phyloP scores from a whole-genome alignment of 2,329 filamentous ascomycete species.

The Cladosporium sp. region DNA sequence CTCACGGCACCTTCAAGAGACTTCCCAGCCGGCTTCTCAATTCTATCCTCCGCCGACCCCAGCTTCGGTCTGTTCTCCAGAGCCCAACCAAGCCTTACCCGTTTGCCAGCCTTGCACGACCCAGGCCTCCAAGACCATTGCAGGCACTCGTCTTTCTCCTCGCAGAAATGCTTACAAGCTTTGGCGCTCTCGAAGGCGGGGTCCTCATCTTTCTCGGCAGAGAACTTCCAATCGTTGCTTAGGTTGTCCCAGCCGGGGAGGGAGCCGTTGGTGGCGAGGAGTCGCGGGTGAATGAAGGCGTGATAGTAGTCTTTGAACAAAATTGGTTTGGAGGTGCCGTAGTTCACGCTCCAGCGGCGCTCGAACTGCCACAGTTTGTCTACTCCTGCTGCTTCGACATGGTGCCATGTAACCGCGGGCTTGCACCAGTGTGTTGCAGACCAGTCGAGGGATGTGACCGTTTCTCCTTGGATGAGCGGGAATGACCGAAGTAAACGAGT shows the following conservation, averaged over 20 bases:
- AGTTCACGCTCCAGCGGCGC: slow-evolving; percentile 28
- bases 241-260: slow-evolving; percentile 35
- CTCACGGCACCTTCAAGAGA: slow-evolving; percentile 19
- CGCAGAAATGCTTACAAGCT: slow-evolving; percentile 30
- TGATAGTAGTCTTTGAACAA: slow-evolving; percentile 32
- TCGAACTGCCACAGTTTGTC: slow-evolving; percentile 30
- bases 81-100: slow-evolving; percentile 24
- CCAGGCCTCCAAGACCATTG: slow-evolving; percentile 34
- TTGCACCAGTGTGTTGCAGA: slow-evolving; percentile 33
- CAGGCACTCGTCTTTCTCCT: slow-evolving; percentile 29
- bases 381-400: slow-evolving; percentile 24
- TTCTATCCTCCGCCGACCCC: slow-evolving; percentile 13
- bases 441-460: slow-evolving; percentile 32
- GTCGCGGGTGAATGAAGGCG: slow-evolving; percentile 28
- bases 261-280: slow-evolving; percentile 18
- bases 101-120: slow-evolving; percentile 31
- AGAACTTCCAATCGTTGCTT: slow-evolving; percentile 21
- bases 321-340: slow-evolving; percentile 32
- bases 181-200: slow-evolving; percentile 20
- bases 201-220: slow-evolving; percentile 12
- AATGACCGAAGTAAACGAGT: slow-evolving; percentile 33
- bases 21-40: slow-evolving; percentile 20
- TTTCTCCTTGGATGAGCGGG: slow-evolving; percentile 35
- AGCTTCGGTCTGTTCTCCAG: slow-evolving; percentile 14
- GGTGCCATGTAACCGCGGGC: slow-evolving; percentile 35